Evolutionary conservation across 2,329 filamentous ascomycete genomes (phyloP).

Genomic region (Alternaria sp.): DNA sequence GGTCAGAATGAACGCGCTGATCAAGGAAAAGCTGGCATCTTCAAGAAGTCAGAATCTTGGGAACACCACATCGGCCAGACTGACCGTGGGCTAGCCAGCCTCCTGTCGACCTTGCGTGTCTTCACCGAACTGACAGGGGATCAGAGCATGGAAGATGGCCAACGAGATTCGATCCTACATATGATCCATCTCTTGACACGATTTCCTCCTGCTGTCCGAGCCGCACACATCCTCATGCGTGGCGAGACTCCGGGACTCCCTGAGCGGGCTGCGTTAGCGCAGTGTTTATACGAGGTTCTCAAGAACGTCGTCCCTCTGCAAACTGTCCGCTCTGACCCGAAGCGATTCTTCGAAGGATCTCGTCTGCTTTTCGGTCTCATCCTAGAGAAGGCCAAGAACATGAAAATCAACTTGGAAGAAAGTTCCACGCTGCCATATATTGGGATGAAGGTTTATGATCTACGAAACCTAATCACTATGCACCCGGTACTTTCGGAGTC

Average conservation of each 20-base stretch:
- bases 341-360: not conserved
- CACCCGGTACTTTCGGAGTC: not conserved
- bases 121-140: not conserved
- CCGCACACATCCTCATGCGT: not conserved
- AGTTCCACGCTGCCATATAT: not conserved
- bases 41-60: not conserved
- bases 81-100: not conserved
- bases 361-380: not conserved
- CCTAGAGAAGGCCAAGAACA: not conserved
- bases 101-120: not conserved
- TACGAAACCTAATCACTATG: not conserved
- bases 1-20: not conserved
- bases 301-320: not conserved
- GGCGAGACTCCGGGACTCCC: not conserved
- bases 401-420: not conserved
- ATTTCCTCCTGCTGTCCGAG: not conserved
- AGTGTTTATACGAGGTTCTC: not conserved
- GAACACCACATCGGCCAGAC: not conserved
- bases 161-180: not conserved
- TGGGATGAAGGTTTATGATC: not conserved
- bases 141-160: not conserved
- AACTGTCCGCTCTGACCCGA: not conserved
- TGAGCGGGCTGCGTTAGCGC: not conserved
- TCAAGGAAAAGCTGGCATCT: not conserved
- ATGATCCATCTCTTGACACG: not conserved